Base-by-base conservation (phyloP, 345 rosid genomes). In the Zanthoxylum bungeanum region DNA sequence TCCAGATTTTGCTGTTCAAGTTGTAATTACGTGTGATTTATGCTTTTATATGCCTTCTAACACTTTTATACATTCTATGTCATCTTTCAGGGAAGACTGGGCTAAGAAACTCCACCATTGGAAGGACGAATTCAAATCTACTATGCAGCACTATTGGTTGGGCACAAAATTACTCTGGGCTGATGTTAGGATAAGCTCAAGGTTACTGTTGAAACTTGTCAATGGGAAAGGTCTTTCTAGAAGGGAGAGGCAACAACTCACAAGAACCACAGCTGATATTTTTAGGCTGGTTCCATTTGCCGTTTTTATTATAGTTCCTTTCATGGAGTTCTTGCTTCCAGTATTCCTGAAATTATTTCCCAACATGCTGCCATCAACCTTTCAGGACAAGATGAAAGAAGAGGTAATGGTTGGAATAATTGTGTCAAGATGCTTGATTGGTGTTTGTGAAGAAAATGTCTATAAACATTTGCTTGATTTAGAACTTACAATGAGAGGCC, bases 211-310 rank as follows among this genome's bases (percentile, higher is more conserved):
- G 53, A 89, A 89, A 79, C 82, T 89, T 76, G 86, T 88, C 59
- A 81, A 80, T 60, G 94, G 94, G 62, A 87, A 87, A 82, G 85
- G 91, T 79, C 84, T 89, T 56, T 85, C 94, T 47, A 84, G 96
- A 79, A 88, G 98, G 83, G 93, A 92, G 82, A 87, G 91, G 73
- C 96, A 92, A 74, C 98, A 92, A 79, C 84, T 92, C n/a, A 92
- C 98, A 58, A 82, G 88, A 59, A 92, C 98, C 12, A 90, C 93
- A 65, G 96, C 93, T n/a, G 96, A 92, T 79, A 92, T 92, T 72
- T 92, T 92, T 75, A 85, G 96, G 79, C 79, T 92, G 60, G 96
- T 87, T 60, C 98, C 98, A 36, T 78, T 90, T 79, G 92, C 93
- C 9, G 96, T 89, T 71, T 89, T 89, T 79, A 84, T 89, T 27